Conservation (phyloP, 2,329 filamentous ascomycete genomes). For the Calonectria hongkongensis region DNA sequence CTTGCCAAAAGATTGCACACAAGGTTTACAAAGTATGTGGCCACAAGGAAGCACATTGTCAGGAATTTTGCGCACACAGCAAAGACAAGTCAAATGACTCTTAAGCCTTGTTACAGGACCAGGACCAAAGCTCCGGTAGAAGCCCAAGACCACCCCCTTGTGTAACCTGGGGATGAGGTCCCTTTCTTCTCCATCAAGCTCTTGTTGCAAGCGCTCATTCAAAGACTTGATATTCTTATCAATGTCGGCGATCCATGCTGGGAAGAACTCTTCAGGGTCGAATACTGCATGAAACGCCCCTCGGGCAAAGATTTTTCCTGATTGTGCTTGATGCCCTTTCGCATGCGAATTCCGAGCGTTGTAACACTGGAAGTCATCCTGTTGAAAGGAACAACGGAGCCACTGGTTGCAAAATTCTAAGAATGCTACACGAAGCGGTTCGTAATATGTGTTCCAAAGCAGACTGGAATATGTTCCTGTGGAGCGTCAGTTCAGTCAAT, state of each 20-base stretch:
- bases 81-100: slow-evolving; percentile 33
- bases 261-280: slow-evolving; percentile 1
- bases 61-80: slow-evolving; percentile 31
- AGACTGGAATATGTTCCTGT: slow-evolving; percentile 18
- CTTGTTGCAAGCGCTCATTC: background rate
- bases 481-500: background rate
- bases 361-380: slow-evolving; percentile 5
- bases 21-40: slow-evolving; percentile 33
- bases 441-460: slow-evolving; percentile 6
- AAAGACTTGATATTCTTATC: slow-evolving; percentile 4
- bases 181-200: background rate
- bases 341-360: slow-evolving; percentile 20
- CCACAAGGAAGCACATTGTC: slow-evolving; percentile 33
- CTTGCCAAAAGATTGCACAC: slow-evolving; percentile 26
- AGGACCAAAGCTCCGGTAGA: slow-evolving; percentile 15
- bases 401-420: slow-evolving; percentile 31
- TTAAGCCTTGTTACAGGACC: background rate
- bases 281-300: slow-evolving; percentile 16
- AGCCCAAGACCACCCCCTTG: slow-evolving; percentile 9
- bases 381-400: slow-evolving; percentile 32
- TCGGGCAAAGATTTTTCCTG: slow-evolving; percentile 19
- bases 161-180: slow-evolving; percentile 22
- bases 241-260: slow-evolving; percentile 12
- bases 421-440: slow-evolving; percentile 11
- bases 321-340: slow-evolving; percentile 29